Base-by-base conservation (phyloP, 2,329 filamentous ascomycete species). In the Colletotrichum limetticola region DNA sequence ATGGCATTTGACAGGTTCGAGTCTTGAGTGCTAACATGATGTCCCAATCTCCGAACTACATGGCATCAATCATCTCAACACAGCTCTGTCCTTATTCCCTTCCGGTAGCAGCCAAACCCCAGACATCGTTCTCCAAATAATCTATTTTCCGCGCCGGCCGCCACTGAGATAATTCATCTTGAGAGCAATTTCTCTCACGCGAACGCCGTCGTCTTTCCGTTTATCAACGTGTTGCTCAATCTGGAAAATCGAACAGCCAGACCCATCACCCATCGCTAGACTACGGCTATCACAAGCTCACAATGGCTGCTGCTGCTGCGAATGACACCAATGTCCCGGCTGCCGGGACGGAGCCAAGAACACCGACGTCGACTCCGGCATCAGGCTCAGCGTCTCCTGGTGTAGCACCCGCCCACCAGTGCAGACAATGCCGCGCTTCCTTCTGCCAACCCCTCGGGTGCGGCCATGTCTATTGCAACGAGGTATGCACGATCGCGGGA, bases 391-490 rank as follows among this genome's bases (percentile, higher is more conserved):
- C 56, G 61, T 63, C 66, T 55, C 62, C 53, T 5, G 24, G 42
- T 6, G 3, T 9, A 22, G 19, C 24, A 26, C 63, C 58, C 37
- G 46, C 24, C 42, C 67, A 70, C 30, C 67, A 70, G 22, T 70
- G 67, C 67, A 67, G 63, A 28, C 24, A 22, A 22, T 71, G 68
- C 26, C 56, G 63, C 4, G 57, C 30, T 3, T 67, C 68, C 3
- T 61, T 67, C 35, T 66, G 63, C 35, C 32, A 67, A 16, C 68
- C 68, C 35, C 46, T 71, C 11, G 24, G 46, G 7, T 71, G 68
- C 35, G 68, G 68, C 7, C 68, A 71, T 56, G 63, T 67, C 14
- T 71, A 62, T 26, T 71, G 68, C n/a, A 35, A 67, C 24, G 49
- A 71, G 56, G 68, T 70, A 1, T 16, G 55, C n/a, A n/a, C 8